A percentile compares a stretch with the other conserved stretches of the same genome.
Evolutionary conservation across 2,329 filamentous ascomycete genomes (phyloP).

Genomic region (Trichoderma endophyticum): DNA sequence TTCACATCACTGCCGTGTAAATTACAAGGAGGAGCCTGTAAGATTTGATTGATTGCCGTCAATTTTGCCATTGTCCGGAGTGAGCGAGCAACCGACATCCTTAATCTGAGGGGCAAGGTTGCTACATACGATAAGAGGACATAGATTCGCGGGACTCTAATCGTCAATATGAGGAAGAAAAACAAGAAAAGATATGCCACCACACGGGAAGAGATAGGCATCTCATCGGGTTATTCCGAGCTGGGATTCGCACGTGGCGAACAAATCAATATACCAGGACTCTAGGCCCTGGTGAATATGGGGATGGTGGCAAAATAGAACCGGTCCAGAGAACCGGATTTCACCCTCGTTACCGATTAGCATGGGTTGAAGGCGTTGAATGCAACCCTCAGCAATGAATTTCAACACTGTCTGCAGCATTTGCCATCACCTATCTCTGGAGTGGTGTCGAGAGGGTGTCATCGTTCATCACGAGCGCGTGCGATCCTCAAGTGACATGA

Average conservation of each 20-base stretch:
- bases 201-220: neutral
- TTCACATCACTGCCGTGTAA: slow-evolving; percentile 1
- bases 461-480: neutral
- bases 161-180: neutral
- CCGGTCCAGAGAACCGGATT: neutral
- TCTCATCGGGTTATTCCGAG: neutral
- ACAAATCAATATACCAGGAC: neutral
- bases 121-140: neutral
- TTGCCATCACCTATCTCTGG: neutral
- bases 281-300: neutral
- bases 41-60: neutral
- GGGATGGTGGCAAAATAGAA: neutral
- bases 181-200: neutral
- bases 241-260: slow-evolving; percentile 1
- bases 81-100: neutral
- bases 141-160: neutral
- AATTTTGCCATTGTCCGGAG: neutral
- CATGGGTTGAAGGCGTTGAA: neutral
- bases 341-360: neutral
- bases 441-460: neutral
- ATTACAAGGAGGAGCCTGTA: neutral
- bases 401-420: neutral
- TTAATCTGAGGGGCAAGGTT: neutral
- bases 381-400: neutral
- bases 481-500: neutral